Base-by-base conservation (phyloP, 352 stramenopile genomes). In the Phytophthora lateralis region DNA sequence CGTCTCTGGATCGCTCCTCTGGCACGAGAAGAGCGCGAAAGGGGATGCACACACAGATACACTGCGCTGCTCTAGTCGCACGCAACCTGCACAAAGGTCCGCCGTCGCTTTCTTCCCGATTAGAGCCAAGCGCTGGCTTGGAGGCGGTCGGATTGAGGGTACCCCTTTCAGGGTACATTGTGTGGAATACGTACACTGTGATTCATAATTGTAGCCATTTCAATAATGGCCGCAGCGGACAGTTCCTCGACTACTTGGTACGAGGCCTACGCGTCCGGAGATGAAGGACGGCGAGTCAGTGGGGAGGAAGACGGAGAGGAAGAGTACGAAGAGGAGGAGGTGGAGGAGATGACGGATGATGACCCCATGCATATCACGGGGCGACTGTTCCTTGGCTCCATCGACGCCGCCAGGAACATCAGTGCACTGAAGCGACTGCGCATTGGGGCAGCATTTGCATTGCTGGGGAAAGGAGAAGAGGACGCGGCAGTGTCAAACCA, bases 271-370 rank as follows among this genome's bases (percentile, higher is more conserved):
- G 52, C 37, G 12, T 62, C 60, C 2, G 49, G 43, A 0, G 55
- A 69, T 8, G 60, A 68, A 18, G 35, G n/a, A 4, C 41, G 45
- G 21, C 48, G 55, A 15, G 37, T 46, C 2, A 2, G 7, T 18
- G 44, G 29, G 51, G 21, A 57, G 27, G 43, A 62, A 0, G 38
- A 62, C 10, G 34, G 66, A 9, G 48, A 64, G 11, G 37, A 71
- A 5, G 75, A 69, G 14, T 52, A 69, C 1, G 73, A 89, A 2
- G 78, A 85, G 17, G 73, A 88, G 3, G 78, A 85, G 17, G 43
- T 84, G 0, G 81, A 91, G 37, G 83, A 93, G 26, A 2, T 85
- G 12, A 48, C 58, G 17, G 84, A 93, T 47, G 75, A 93, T 44
- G 49, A 69, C 43, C 80, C 84, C 27, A 88, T 90, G 80, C 70